phyloP scores from a whole-genome alignment of 139 green algal genomes.

The Chlamydomonas asymmetrica region DNA sequence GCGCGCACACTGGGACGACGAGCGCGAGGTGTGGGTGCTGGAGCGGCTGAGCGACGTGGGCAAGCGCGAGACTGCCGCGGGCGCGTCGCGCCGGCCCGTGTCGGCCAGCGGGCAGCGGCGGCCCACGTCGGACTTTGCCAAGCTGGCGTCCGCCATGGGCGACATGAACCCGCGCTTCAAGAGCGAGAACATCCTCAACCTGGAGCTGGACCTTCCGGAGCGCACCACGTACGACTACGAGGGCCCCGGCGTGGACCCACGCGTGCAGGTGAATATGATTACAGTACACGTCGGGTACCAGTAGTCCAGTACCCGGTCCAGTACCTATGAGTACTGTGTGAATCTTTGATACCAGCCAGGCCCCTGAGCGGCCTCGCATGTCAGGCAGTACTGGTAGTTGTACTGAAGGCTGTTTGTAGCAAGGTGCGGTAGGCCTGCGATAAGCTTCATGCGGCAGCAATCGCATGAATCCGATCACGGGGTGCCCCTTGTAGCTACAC shows the following conservation, averaged over 20 bases:
- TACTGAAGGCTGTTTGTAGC: too few species aligned
- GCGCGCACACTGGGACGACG: conserved; percentile 70
- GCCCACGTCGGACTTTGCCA: conserved; percentile 61
- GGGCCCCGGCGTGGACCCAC: conserved; percentile 44
- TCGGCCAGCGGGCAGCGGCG: conserved; percentile 43
- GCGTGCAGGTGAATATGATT: conserved; percentile 54
- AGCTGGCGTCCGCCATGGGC: conserved; percentile 58
- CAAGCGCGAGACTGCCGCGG: conserved; percentile 29
- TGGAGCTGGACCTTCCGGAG: conserved; percentile 79
- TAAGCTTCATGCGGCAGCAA: too few species aligned
- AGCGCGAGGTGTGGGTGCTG: conserved; percentile 70
- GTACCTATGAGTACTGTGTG: too few species aligned
- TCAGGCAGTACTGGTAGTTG: too few species aligned
- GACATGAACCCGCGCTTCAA: conserved; percentile 79
- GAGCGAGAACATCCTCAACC: conserved; percentile 77
- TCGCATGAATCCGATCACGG: too few species aligned
- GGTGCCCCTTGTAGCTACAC: too few species aligned
- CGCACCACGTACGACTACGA: conserved; percentile 68
- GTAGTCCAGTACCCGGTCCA: too few species aligned
- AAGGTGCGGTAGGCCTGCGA: too few species aligned
- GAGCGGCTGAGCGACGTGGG: conserved; percentile 52
- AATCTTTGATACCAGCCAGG: too few species aligned
- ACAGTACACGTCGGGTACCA: too few species aligned
- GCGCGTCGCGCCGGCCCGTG: conserved; percentile 31
- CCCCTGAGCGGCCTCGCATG: too few species aligned